Conservation (phyloP, 164 flowering plant species). For the Liquidambar formosana region DNA sequence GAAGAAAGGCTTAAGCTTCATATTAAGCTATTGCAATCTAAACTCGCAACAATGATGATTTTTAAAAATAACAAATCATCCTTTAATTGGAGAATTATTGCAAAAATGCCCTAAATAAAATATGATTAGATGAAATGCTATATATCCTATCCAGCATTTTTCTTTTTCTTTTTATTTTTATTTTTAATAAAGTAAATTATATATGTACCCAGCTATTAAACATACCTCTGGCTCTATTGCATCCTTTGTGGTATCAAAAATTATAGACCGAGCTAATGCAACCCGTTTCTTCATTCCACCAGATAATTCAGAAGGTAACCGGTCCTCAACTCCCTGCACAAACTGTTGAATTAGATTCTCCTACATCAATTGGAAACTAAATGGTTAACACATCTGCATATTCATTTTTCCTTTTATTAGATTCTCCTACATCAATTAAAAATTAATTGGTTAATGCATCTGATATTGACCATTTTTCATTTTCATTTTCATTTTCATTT, state of each 20-base stretch:
- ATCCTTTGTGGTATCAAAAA: slow-evolving; percentile 77
- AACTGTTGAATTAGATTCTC: slow-evolving; percentile 1
- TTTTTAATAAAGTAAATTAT: too few species aligned
- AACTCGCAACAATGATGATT: too few species aligned
- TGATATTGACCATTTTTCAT: not conserved
- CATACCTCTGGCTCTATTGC: slow-evolving; percentile 90
- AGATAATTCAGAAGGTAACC: slow-evolving; percentile 93
- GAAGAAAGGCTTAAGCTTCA: too few species aligned
- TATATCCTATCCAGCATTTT: too few species aligned
- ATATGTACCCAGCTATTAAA: not conserved
- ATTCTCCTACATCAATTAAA: not conserved
- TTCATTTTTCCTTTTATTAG: too few species aligned
- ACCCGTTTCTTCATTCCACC: slow-evolving; percentile 99
- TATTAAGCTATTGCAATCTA: too few species aligned
- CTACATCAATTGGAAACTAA: not conserved
- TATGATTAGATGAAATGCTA: not conserved
- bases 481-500: too few species aligned
- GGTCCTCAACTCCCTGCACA: slow-evolving; percentile 87
- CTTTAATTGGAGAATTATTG: too few species aligned
- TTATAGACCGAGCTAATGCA: slow-evolving; percentile 93
- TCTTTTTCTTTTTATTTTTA: too few species aligned
- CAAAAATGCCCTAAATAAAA: too few species aligned
- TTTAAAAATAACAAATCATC: too few species aligned
- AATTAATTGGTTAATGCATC: not conserved
- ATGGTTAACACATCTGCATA: too few species aligned